Evolutionary conservation across 768 basidiomycete species (phyloP).

Genomic region (Hydnum rufescens): DNA sequence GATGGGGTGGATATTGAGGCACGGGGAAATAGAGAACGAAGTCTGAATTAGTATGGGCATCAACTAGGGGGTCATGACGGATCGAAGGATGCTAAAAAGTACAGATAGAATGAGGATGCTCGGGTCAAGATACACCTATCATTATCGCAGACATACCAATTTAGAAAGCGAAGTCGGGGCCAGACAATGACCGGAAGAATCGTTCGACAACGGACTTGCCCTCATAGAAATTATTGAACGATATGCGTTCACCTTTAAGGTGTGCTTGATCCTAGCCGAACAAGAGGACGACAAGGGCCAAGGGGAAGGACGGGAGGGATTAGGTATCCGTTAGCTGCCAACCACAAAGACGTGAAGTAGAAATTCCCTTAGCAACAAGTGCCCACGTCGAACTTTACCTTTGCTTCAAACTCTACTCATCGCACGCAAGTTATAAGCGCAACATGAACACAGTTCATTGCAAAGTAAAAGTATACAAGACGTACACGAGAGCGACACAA

Average conservation of each 20-base stretch:
- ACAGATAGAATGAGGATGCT: no score
- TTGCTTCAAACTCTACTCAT: no score
- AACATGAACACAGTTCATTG: no score
- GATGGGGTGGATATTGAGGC: neutral
- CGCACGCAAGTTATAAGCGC: no score
- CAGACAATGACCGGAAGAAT: conserved; percentile 21
- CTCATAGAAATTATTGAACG: conserved; percentile 56
- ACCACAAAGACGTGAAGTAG: neutral
- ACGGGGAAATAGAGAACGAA: neutral
- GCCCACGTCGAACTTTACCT: no score
- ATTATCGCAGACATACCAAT: no score
- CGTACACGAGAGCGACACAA: no score
- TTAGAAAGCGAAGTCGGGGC: neutral
- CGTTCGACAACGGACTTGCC: conserved; percentile 62
- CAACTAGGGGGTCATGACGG: no score
- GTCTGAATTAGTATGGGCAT: neutral
- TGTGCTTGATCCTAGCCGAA: conserved; percentile 70
- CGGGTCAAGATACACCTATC: neutral
- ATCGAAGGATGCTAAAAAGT: no score
- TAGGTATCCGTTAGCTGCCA: neutral
- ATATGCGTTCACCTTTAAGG: conserved; percentile 81
- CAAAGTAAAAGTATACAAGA: no score
- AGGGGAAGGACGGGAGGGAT: neutral
- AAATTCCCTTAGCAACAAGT: no score
- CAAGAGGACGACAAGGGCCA: no score